Conservation (phyloP, 176 grass and related monocot genomes). For the Musa beccarii region DNA sequence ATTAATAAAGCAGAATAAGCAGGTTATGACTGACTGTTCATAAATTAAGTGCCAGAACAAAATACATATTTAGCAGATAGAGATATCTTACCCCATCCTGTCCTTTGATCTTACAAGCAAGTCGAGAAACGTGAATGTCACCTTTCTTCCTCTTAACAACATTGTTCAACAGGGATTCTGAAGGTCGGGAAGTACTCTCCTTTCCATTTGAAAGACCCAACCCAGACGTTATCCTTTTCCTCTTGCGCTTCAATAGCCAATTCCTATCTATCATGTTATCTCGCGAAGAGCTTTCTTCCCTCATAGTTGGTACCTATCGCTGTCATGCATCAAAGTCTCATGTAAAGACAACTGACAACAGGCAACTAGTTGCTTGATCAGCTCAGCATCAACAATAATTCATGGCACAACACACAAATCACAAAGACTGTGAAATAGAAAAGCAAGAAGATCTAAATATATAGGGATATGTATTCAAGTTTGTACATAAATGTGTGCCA, state of each 20-base stretch:
- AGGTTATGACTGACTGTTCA: background rate
- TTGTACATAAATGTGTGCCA: too few species aligned
- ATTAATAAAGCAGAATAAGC: background rate
- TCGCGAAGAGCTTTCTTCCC: conserved; percentile 56
- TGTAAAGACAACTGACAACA: background rate
- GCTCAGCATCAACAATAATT: background rate
- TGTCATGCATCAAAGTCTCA: background rate
- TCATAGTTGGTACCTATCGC: conserved; percentile 43
- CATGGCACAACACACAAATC: background rate
- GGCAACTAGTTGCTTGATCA: background rate
- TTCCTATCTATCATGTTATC: conserved; percentile 53
- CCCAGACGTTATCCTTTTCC: conserved; percentile 53
- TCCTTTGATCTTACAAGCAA: conserved; percentile 64
- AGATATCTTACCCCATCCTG: conserved; percentile 76
- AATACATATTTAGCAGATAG: background rate
- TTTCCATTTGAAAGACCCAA: conserved; percentile 58
- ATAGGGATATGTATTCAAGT: too few species aligned
- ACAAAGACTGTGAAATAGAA: background rate
- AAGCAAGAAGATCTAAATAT: background rate
- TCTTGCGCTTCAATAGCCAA: conserved; percentile 75
- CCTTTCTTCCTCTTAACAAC: conserved; percentile 57
- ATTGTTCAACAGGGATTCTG: conserved; percentile 33
- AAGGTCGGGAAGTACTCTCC: conserved; percentile 36
- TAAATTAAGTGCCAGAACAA: background rate
- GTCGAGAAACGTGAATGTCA: conserved; percentile 34